Evolutionary conservation across 345 rosid species (phyloP), one percentile per base, ranked within the genome.

Genomic region (Theobroma cacao): DNA sequence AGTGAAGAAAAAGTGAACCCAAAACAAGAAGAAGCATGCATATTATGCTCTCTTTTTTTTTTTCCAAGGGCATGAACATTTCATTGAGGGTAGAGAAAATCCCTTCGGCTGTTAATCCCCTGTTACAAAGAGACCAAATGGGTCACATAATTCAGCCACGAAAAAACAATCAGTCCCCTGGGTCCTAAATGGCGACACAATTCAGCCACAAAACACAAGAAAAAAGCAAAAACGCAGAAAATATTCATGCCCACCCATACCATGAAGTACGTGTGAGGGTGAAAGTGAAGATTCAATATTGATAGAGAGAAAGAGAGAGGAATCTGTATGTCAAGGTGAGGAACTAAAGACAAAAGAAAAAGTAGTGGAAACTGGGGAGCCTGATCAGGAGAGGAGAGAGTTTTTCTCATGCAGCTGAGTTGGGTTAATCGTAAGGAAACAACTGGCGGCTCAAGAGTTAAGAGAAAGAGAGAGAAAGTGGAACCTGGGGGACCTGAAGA

Each of bases 191-290:
- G n/a, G n/a, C n/a, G n/a, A n/a, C n/a, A n/a, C n/a, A n/a, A n/a
- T n/a, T n/a, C n/a, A n/a, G n/a, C n/a, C n/a, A n/a, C n/a, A n/a
- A n/a, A n/a, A n/a, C n/a, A n/a, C n/a, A n/a, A n/a, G n/a, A n/a
- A n/a, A n/a, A n/a, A n/a, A n/a, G n/a, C n/a, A n/a, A n/a, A n/a
- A n/a, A n/a, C n/a, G n/a, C n/a, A n/a, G n/a, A n/a, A n/a, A n/a
- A n/a, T n/a, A n/a, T n/a, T n/a, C n/a, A n/a, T n/a, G n/a, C n/a
- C n/a, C n/a, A n/a, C n/a, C n/a, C n/a, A 40, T 65, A 72, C 63
- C 61, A n/a, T 22, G n/a, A 68, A 43, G 22, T 68, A 36, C 55
- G 43, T 24, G 76, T 72, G 76, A 53, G 63, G 62, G 61, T 73
- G 64, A 70, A 30, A 50, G 30, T 70, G 38, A 69, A 43, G 61